Conservation (phyloP, 2,329 filamentous ascomycete genomes). For the Ceratocystis lukuohia region DNA sequence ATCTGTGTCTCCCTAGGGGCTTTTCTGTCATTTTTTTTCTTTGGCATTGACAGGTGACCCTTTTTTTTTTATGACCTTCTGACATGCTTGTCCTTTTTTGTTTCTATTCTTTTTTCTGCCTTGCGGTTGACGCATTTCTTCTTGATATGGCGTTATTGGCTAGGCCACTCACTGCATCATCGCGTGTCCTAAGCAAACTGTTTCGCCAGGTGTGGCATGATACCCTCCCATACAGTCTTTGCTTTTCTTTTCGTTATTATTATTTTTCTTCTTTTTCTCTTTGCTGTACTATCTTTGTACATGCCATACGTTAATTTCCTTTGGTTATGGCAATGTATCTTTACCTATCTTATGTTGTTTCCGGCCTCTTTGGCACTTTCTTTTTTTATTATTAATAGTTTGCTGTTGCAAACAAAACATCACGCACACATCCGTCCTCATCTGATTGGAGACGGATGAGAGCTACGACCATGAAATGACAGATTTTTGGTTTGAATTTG, state of each 20-base stretch:
- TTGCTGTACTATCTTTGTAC: not conserved
- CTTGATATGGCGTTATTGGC: constrained; percentile 9
- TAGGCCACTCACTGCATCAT: constrained; percentile 6
- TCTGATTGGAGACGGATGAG: not conserved
- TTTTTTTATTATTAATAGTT: not conserved
- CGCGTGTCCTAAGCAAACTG: not conserved
- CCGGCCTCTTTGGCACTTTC: not conserved
- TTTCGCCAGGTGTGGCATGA: constrained; percentile 4
- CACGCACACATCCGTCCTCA: not conserved
- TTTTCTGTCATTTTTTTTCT: not conserved
- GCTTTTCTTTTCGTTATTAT: not conserved
- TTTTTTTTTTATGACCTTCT: not conserved
- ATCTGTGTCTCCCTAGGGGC: not conserved
- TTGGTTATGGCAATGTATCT: not conserved
- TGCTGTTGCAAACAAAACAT: not conserved
- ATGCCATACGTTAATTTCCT: not conserved
- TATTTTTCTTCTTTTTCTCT: not conserved
- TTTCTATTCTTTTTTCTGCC: not conserved
- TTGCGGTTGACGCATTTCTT: not conserved
- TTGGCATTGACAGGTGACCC: not conserved
- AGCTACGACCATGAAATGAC: constrained; percentile 3
- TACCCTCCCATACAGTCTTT: constrained; percentile 5
- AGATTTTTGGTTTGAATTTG: not conserved
- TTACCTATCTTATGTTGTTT: not conserved
- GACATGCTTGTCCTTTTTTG: not conserved